A percentile compares a stretch with the other conserved stretches of the same genome.
Evolutionary conservation across 345 rosid genomes (phyloP).

Genomic region (Tarenaya hassleriana): DNA sequence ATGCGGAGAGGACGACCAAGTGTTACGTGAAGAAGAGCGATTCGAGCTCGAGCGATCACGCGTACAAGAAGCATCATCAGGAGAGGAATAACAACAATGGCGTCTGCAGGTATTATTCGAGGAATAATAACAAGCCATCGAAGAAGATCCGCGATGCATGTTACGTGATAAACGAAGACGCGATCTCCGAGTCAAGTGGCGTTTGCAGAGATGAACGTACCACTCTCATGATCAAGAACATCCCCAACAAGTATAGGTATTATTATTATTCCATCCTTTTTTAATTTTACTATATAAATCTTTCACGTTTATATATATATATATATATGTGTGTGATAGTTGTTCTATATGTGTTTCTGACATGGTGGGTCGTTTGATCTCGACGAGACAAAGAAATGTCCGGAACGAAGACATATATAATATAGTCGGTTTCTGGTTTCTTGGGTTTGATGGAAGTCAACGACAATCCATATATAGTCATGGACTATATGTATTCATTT

Average conservation of each 20-base stretch:
- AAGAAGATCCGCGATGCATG: constrained; percentile 42
- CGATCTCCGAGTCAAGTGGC: constrained; percentile 32
- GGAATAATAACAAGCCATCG: constrained; percentile 39
- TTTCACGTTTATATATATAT: not conserved
- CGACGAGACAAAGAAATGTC: not conserved
- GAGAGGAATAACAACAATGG: not conserved
- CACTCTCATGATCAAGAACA: constrained; percentile 97
- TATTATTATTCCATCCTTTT: not conserved
- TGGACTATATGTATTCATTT: not conserved
- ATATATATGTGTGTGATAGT: too few species aligned
- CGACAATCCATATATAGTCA: constrained; percentile 14
- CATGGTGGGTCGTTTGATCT: too few species aligned
- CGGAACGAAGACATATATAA: constrained; percentile 16
- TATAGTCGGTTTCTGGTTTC: constrained; percentile 18
- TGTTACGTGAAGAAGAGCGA: not conserved
- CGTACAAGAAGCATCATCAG: constrained; percentile 26
- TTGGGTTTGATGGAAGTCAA: constrained; percentile 23
- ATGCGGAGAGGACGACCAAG: not conserved
- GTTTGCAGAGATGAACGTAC: constrained; percentile 55
- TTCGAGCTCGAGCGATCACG: not conserved
- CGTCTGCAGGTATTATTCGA: constrained; percentile 24
- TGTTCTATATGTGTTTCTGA: too few species aligned
- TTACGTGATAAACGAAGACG: constrained; percentile 52
- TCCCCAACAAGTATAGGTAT: constrained; percentile 92
- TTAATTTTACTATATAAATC: too few species aligned